Conservation (phyloP, 495 filamentous ascomycete genomes). For the Aspergillus ellipticus region DNA sequence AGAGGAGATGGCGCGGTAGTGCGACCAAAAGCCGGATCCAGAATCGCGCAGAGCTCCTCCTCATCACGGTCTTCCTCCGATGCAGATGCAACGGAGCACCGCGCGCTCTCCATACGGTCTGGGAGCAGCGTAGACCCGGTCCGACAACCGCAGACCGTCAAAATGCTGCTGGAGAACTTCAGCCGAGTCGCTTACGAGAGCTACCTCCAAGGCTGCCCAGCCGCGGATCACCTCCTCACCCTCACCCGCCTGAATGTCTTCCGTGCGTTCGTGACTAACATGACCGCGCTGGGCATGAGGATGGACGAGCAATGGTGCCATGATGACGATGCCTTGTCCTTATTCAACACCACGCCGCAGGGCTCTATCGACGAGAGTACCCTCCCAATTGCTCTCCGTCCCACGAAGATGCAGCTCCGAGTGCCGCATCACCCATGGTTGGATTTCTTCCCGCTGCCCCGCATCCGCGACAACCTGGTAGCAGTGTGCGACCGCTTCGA, state of each 20-base stretch:
- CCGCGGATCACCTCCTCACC: conserved; percentile 39
- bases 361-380: conserved; percentile 9
- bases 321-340: conserved; percentile 32
- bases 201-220: conserved; percentile 28
- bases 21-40: background rate
- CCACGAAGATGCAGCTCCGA: conserved; percentile 41
- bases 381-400: conserved; percentile 40
- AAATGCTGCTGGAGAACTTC: conserved; percentile 21
- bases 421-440: conserved; percentile 50
- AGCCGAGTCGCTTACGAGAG: conserved; percentile 27
- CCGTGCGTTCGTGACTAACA: conserved; percentile 31
- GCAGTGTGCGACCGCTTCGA: conserved; percentile 35
- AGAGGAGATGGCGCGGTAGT: background rate
- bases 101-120: background rate
- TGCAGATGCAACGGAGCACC: background rate
- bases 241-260: conserved; percentile 42
- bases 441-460: conserved; percentile 49
- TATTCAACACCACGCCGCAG: conserved; percentile 20
- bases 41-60: background rate
- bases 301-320: conserved; percentile 21
- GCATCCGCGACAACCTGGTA: conserved; percentile 51
- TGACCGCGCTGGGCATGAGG: conserved; percentile 19
- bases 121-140: background rate
- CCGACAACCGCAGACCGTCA: background rate
- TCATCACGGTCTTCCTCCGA: background rate